phyloP scores from a whole-genome alignment of 805 yeast species.

The Kazachstania africana region DNA sequence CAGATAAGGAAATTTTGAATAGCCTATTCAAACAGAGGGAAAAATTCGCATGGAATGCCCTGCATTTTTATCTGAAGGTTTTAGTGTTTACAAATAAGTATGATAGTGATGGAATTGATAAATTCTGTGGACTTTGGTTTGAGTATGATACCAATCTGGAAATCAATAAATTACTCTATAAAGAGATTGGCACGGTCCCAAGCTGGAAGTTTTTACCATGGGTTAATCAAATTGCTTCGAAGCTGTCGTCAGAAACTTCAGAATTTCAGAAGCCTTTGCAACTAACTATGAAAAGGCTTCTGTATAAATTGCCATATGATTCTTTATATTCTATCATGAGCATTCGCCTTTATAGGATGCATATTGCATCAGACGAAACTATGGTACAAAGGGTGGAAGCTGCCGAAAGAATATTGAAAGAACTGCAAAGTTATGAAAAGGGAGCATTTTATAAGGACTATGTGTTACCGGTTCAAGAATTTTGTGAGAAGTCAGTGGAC shows the following conservation, averaged over 20 bases:
- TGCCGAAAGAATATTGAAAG: constrained; percentile 38
- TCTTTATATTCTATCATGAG: constrained; percentile 53
- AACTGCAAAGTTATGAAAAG: constrained; percentile 22
- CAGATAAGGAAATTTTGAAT: constrained; percentile 39
- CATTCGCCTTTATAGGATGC: constrained; percentile 34
- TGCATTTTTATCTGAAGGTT: constrained; percentile 47
- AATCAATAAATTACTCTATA: constrained; percentile 33
- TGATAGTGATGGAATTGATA: constrained; percentile 51
- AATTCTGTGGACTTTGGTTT: constrained; percentile 78
- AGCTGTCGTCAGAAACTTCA: constrained; percentile 39
- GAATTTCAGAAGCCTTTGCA: constrained; percentile 47
- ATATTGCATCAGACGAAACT: constrained; percentile 26
- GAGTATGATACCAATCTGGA: constrained; percentile 38
- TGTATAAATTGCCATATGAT: constrained; percentile 59
- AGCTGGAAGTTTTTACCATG: constrained; percentile 59
- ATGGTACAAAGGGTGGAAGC: constrained; percentile 39
- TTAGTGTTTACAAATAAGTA: constrained; percentile 33
- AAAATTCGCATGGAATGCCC: constrained; percentile 39
- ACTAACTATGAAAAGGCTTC: constrained; percentile 34
- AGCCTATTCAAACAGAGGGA: constrained; percentile 28
- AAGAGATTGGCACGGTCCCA: constrained; percentile 35
- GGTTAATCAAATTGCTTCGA: constrained; percentile 71
- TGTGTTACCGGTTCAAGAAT: constrained; percentile 34
- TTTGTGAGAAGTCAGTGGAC: constrained; percentile 40
- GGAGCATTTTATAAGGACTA: constrained; percentile 20